Evolutionary conservation across 345 rosid species (phyloP).

Genomic region (Citrus hindsii): DNA sequence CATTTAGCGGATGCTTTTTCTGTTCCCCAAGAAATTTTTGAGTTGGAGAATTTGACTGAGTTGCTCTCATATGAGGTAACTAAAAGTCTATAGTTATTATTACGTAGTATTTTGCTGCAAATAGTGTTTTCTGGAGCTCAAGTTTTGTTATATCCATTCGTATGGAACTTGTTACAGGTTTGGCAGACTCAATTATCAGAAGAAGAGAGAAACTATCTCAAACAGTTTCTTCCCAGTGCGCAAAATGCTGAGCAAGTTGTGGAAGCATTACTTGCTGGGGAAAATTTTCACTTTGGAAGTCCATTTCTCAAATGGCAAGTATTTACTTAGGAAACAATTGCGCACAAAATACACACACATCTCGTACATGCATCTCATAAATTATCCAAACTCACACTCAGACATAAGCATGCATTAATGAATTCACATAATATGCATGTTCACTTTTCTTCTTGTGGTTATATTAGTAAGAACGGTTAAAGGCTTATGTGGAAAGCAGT

Average conservation of each 20-base stretch:
- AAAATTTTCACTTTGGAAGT: conserved; percentile 82
- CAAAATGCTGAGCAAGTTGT: conserved; percentile 50
- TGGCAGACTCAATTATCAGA: conserved; percentile 74
- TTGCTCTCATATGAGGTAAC: conserved; percentile 81
- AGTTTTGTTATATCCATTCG: conserved; percentile 9
- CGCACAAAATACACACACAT: background rate
- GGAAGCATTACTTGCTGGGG: conserved; percentile 61
- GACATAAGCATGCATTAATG: background rate
- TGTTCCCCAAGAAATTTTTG: conserved; percentile 65
- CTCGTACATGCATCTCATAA: background rate
- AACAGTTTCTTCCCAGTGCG: conserved; percentile 81
- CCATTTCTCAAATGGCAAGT: conserved; percentile 78
- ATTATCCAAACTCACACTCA: background rate
- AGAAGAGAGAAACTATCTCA: conserved; percentile 58
- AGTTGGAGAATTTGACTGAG: conserved; percentile 57
- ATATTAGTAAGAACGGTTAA: background rate
- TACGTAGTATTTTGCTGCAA: conserved; percentile 7
- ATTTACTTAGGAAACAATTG: background rate
- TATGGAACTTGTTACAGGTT: conserved; percentile 37
- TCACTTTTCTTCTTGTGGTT: background rate
- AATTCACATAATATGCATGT: background rate
- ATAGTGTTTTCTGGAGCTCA: background rate
- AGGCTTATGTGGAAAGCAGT: background rate
- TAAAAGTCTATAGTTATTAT: conserved; percentile 7
- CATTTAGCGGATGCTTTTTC: conserved; percentile 52